These are phyloP conservation scores for Xylaria acuta DNA, from an alignment of 495 filamentous ascomycete species.

Conservation along the genomic window DNA sequence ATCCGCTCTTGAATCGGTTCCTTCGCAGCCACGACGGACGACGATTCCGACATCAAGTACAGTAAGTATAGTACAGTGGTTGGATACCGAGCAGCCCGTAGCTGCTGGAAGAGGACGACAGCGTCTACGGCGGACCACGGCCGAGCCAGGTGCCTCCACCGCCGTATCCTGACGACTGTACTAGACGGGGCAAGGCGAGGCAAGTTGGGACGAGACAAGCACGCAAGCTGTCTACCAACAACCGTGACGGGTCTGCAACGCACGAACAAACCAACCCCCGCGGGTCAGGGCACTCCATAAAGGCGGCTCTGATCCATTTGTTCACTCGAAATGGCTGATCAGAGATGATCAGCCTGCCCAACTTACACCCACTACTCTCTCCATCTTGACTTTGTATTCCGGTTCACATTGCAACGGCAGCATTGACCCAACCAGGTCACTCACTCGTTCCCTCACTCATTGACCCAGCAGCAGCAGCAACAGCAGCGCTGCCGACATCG, in stretches of 20 bases:
- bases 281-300: constrained; percentile 7
- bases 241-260: background rate
- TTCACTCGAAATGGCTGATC: constrained; percentile 16
- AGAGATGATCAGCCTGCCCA: constrained; percentile 36
- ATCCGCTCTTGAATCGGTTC: background rate
- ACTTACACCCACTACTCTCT: constrained; percentile 19
- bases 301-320: constrained; percentile 21
- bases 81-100: background rate
- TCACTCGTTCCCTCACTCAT: background rate
- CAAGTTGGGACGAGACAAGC: constrained; percentile 11
- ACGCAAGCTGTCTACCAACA: constrained; percentile 4
- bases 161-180: background rate
- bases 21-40: background rate
- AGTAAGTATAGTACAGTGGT: background rate
- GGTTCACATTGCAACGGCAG: background rate
- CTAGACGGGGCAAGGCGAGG: constrained; percentile 5
- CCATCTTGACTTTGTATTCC: constrained; percentile 27
- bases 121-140: background rate
- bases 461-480: background rate
- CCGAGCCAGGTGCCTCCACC: constrained; percentile 5
- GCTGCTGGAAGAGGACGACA: background rate
- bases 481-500: background rate
- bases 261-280: constrained; percentile 14
- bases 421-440: background rate
- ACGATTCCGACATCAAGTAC: background rate